Percentiles rank a stretch among this genome's conserved stretches.
phyloP scores from a whole-genome alignment of 2,329 filamentous ascomycete genomes.

The Aspergillus phoenicis region DNA sequence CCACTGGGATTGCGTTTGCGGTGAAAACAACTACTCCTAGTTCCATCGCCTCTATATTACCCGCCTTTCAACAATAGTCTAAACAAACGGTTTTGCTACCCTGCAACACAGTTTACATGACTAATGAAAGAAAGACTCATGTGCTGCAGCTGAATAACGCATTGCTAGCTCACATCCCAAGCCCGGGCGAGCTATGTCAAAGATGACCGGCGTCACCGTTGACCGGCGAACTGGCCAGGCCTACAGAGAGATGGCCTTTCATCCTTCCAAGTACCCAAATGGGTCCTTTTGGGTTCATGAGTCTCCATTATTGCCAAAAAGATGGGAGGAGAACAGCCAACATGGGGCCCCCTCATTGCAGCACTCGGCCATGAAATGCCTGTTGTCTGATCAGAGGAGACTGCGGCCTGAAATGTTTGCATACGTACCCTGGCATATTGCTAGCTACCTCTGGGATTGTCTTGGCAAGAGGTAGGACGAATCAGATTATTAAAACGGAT shows the following conservation, averaged over 20 bases:
- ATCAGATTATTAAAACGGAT: background rate
- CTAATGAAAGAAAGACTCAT: no score
- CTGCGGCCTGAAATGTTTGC: conserved; percentile 40
- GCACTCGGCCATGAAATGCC: conserved; percentile 35
- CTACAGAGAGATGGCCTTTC: conserved; percentile 16
- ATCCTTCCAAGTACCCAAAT: conserved; percentile 9
- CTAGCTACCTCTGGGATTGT: conserved; percentile 43
- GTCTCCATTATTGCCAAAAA: conserved; percentile 36
- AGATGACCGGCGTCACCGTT: conserved; percentile 2
- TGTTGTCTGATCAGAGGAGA: conserved; percentile 40
- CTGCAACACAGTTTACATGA: background rate
- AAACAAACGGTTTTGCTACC: background rate
- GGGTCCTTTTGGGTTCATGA: conserved; percentile 44
- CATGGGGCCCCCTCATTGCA: conserved; percentile 39
- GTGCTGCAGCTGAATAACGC: background rate
- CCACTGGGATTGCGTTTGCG: background rate
- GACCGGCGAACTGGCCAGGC: conserved; percentile 20
- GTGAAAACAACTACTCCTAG: background rate
- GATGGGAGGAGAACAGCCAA: conserved; percentile 28
- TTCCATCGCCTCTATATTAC: background rate
- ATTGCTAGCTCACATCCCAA: background rate
- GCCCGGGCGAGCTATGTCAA: background rate
- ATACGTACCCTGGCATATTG: conserved; percentile 44
- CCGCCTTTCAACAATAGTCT: background rate
- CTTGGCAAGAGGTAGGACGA: conserved; percentile 37